Evolutionary conservation across 768 basidiomycete genomes (phyloP), one percentile per base, ranked within the genome.

Genomic region (Steccherinum ochraceum): DNA sequence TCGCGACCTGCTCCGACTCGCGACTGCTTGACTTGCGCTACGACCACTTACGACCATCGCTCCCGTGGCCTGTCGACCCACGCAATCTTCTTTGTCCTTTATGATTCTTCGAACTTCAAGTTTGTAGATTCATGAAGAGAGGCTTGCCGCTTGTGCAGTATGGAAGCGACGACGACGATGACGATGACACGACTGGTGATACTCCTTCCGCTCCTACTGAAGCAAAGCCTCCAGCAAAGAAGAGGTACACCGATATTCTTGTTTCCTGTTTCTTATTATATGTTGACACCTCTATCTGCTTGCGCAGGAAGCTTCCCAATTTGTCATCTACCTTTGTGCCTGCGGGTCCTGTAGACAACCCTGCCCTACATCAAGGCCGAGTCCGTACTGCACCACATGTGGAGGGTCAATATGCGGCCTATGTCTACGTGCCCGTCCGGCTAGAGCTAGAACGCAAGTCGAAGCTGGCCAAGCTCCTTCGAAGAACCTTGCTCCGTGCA

Each of bases 301-400:
- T 13, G 18, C 7, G 10, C 49, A 66, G 64, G 21, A 89, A 79
- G 63, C 70, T 89, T 2, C 88, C 88, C 0, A 50, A 72, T 16
- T 71, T 89, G 21, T 70, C 83, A 0, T 57, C 74, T 16, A 72
- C 73, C 27, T 62, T 90, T 44, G 60, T 68, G 2, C 59, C 72
- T 3, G 61, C 75, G 41, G 64, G 58, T 1, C 89, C 86, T 0
- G 62, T 78, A 4, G 89, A 93, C 62, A 71, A 90, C 59, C 92
- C 93, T 2, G 68, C 82, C 2, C 68, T 80, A 13, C 93, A 96
- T 64, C 92, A 94, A 71, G 94, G 94, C 12, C 80, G 93, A 24
- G 72, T 72, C 44, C 80, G 94, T 24, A 73, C 81, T 0, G 74
- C 72, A 1, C 90, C 91, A 2, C 89, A 91, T 61, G 81, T 92